Percentiles rank a stretch among this genome's conserved stretches.
phyloP scores from a whole-genome alignment of 179 eudicot genomes.

The Heliamphora pulchella region DNA sequence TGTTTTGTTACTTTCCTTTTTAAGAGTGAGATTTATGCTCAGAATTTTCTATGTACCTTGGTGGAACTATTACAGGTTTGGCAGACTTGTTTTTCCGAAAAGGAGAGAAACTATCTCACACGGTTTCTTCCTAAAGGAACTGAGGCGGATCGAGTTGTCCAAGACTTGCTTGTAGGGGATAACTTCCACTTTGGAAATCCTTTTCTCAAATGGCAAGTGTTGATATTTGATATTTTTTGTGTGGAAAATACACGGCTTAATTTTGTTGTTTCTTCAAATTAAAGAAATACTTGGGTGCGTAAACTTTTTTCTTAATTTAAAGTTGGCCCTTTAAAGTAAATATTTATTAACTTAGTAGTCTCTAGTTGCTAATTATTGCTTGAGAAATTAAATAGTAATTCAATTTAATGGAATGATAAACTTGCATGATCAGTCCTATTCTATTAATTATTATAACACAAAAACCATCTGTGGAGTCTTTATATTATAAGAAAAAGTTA shows the following conservation, averaged over 20 bases:
- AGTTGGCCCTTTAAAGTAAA: too few relatives aligned
- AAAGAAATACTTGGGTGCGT: too few relatives aligned
- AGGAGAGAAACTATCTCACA: constrained; percentile 52
- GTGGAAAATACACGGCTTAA: background rate
- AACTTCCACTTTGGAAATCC: constrained; percentile 82
- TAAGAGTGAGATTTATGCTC: background rate
- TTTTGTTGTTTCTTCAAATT: background rate
- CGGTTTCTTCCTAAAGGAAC: constrained; percentile 68
- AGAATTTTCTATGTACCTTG: constrained; percentile 5
- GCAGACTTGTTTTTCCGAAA: constrained; percentile 58
- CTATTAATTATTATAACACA: background rate
- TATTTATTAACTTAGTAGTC: too few relatives aligned
- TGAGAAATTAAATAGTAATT: background rate
- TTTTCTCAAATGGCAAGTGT: constrained; percentile 58
- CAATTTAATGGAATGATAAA: background rate
- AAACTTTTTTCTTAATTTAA: too few relatives aligned
- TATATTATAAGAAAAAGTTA: too few relatives aligned
- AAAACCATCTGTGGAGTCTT: background rate
- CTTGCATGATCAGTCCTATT: background rate
- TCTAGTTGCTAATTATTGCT: background rate
- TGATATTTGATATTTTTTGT: background rate
- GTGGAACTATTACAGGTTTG: constrained; percentile 53
- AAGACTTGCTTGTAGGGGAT: constrained; percentile 54
- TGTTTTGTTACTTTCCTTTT: background rate
- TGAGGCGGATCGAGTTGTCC: constrained; percentile 42